Percentiles rank a stretch among this genome's conserved stretches.
phyloP scores from a whole-genome alignment of 306 rosid species.

The Geum urbanum region DNA sequence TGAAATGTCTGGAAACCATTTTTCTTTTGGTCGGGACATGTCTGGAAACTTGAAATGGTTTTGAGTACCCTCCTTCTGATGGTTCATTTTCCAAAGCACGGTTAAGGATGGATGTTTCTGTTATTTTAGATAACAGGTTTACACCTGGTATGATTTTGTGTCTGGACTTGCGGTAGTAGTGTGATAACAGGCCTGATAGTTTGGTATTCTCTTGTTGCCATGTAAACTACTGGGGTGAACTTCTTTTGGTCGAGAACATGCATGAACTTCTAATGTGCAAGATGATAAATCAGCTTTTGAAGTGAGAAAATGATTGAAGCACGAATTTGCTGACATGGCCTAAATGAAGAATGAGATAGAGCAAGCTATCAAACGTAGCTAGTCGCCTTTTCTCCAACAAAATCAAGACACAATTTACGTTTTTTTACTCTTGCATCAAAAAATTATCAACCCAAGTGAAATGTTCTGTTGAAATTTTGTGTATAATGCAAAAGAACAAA shows the following conservation, averaged over 20 bases:
- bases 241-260: no score
- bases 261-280: no score
- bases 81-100: neutral
- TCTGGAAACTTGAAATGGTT: neutral
- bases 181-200: neutral
- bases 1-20: neutral
- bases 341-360: neutral
- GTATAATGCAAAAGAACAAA: no score
- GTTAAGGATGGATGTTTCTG: neutral
- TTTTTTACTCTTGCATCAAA: neutral
- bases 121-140: neutral
- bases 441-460: neutral
- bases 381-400: neutral
- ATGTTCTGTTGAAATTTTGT: no score
- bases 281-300: no score
- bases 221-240: no score
- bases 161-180: neutral
- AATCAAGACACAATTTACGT: neutral
- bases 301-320: neutral
- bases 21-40: neutral
- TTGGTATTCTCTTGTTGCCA: no score
- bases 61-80: neutral
- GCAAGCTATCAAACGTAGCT: neutral
- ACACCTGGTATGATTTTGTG: neutral
- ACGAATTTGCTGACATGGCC: neutral